Evolutionary conservation across 139 green algal genomes (phyloP), one percentile per base, ranked within the genome.

Genomic region (Tetradesmus lagerheimii): DNA sequence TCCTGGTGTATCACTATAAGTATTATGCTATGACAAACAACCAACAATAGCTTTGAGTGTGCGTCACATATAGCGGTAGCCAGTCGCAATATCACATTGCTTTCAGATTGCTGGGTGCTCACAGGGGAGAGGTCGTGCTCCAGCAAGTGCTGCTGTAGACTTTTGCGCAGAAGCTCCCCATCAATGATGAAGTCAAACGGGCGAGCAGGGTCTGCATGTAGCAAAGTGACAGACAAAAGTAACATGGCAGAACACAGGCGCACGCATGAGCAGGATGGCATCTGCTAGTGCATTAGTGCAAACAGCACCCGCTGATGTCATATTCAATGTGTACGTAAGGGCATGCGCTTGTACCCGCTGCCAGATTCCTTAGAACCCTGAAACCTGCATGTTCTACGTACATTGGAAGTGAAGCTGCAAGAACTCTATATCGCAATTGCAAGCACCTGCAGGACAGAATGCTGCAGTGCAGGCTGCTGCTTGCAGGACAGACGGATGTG

Each of bases 151-250:
- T 96, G 89, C 79, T 98, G 91, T 71, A 99, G 92, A n/a, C 94
- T 95, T 29, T 93, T 94, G 2, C 98, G 93, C 31, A 99, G 77
- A 41, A 99, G 95, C 90, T 98, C 93, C 18, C 95, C 97, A 85
- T 97, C 62, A 5, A 99, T 90, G 2, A 99, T 85, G 89, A 99
- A 99, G 87, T 99, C 98, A 93, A 99, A 99, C 0, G 98, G 97
- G 11, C 93, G 88, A 0, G 95, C 41, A 20, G 90, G 90, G 0
- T 99, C 98, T 98, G 93, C 86, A 89, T 4, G 25, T 5, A 20
- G 66, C 35, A 29, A 38, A 38, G 57, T 31, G 31, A 8, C 57
- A 71, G 16, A n/a, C 57, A 71, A 23, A 6, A n/a, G 25, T 64
- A 64, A 25, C 45, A 57, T 64, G 18, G 50, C 16, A 20, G 25